Base-by-base conservation (phyloP, 257 asterid genomes). In the Solanum bulbocastanum region DNA sequence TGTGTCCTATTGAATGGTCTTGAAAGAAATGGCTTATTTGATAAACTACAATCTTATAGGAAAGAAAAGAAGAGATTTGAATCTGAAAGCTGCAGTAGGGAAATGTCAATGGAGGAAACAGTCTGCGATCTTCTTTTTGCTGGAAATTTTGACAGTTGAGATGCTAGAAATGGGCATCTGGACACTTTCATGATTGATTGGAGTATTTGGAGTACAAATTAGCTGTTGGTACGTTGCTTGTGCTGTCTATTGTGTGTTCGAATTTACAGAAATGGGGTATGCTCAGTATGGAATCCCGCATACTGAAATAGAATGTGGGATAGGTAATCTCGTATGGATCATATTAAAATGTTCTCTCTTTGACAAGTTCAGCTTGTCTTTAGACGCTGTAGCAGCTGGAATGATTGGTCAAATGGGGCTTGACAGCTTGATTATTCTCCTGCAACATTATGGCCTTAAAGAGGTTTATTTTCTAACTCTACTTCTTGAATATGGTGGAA, bases 121-220 rank as follows among this genome's bases (percentile, higher is more conserved):
- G 89, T 93, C 8, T 97, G 98, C 56, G 88, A 97, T 92, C 92
- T 94, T 90, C 90, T 97, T 16, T 97, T 97, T 90, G 90, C 93
- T 65, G 91, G 93, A 83, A 92, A 91, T 86, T 79, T 83, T 58
- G 58, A 84, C 4, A 71, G 35, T 44, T 87, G 76, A 75, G 86
- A 84, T 66, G 49, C 88, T 37, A 32, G 87, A 83, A 58, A 84
- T 46, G 42, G 22, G 2, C 32, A 32, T 30, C 42, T 30, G 1
- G 68, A 81, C 68, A 10, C 2, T 81, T 81, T 49, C 27, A 27
- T 81, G 85, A 81, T 25, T 27, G 27, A 44, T 81, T 81, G 68
- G 18, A 46, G 68, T 46, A 46, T 46, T 32, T 46, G 85, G 20
- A 25, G 10, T 46, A 46, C 85, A 46, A 46, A 81, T 18, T 30